Evolutionary conservation across 208 protist genomes (phyloP).

Genomic region (Wallacemonas rigidus): DNA sequence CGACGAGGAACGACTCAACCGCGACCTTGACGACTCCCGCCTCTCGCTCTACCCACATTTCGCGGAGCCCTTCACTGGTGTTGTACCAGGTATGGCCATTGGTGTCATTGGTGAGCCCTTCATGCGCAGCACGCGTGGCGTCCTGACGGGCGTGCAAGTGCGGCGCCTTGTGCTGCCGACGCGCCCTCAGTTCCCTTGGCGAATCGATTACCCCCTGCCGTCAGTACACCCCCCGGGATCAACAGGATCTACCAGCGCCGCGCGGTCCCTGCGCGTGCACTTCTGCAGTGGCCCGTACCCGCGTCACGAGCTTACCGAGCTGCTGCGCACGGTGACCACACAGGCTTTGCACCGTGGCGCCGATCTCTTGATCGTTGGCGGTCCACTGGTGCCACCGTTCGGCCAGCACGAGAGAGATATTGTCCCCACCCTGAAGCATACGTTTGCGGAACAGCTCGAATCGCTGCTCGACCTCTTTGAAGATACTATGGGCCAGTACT

Average conservation of each 20-base stretch:
- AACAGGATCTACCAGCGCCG: too few relatives aligned
- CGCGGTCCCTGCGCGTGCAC: conserved; percentile 54
- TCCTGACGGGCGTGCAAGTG: conserved; percentile 77
- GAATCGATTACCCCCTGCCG: conserved; percentile 45
- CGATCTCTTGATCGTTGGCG: conserved; percentile 81
- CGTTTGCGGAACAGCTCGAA: conserved; percentile 73
- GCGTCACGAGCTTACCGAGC: conserved; percentile 44
- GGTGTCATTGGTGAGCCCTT: conserved; percentile 82
- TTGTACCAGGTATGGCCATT: conserved; percentile 84
- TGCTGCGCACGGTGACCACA: conserved; percentile 54
- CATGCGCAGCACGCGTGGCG: conserved; percentile 67
- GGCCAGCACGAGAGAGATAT: conserved; percentile 64
- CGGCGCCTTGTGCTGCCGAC: conserved; percentile 65
- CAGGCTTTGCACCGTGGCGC: conserved; percentile 75
- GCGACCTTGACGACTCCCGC: conserved; percentile 5
- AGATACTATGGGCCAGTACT: conserved; percentile 63
- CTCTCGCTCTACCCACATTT: conserved; percentile 74
- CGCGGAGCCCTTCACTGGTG: conserved; percentile 62
- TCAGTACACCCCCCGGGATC: background rate
- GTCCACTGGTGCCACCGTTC: conserved; percentile 70
- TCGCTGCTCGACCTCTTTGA: conserved; percentile 66
- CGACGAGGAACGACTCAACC: conserved; percentile 20
- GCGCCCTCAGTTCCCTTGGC: conserved; percentile 67
- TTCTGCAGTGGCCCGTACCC: conserved; percentile 90
- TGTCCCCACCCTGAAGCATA: conserved; percentile 39